A percentile compares a stretch with the other conserved stretches of the same genome.
Evolutionary conservation across 371 early-diverging fungal species (phyloP).

Genomic region (Haplosporangium sp.): DNA sequence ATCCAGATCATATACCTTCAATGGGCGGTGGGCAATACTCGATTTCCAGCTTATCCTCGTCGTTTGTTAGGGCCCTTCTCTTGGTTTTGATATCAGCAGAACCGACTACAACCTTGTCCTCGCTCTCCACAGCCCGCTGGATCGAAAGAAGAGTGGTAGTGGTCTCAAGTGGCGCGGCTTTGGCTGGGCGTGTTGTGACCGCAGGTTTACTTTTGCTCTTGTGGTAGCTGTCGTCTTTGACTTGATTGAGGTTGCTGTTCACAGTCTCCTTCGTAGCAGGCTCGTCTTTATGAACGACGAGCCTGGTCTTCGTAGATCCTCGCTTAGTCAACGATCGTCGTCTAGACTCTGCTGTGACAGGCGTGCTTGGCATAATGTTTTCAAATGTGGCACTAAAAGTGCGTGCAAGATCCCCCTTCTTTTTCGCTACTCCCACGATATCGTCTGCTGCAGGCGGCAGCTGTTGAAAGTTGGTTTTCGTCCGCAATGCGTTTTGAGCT

Average conservation of each 20-base stretch:
- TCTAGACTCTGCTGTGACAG: constrained; percentile 16
- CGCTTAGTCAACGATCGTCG: constrained; percentile 45
- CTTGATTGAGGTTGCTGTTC: neutral
- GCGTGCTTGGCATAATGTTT: neutral
- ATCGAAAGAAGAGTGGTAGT: constrained; percentile 37
- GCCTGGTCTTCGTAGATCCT: constrained; percentile 35
- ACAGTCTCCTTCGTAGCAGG: constrained; percentile 1
- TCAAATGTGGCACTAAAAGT: constrained; percentile 39
- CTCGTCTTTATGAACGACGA: constrained; percentile 37
- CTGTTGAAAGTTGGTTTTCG: constrained; percentile 43
- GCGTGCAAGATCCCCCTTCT: constrained; percentile 23
- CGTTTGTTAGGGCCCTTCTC: constrained; percentile 39
- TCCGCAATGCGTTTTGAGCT: constrained; percentile 31
- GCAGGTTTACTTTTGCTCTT: neutral
- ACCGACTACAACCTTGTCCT: constrained; percentile 43
- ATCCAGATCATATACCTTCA: constrained; percentile 19
- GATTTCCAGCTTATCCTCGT: constrained; percentile 36
- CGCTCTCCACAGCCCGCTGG: constrained; percentile 28
- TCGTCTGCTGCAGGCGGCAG: constrained; percentile 9
- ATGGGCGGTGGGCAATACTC: constrained; percentile 47
- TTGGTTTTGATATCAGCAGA: constrained; percentile 32
- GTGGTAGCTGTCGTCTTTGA: neutral
- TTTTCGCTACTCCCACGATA: neutral
- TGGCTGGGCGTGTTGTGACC: constrained; percentile 6
- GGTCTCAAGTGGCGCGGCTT: constrained; percentile 14